phyloP scores from a whole-genome alignment of 2,329 filamentous ascomycete species.

The Hypoxylon sp. region DNA sequence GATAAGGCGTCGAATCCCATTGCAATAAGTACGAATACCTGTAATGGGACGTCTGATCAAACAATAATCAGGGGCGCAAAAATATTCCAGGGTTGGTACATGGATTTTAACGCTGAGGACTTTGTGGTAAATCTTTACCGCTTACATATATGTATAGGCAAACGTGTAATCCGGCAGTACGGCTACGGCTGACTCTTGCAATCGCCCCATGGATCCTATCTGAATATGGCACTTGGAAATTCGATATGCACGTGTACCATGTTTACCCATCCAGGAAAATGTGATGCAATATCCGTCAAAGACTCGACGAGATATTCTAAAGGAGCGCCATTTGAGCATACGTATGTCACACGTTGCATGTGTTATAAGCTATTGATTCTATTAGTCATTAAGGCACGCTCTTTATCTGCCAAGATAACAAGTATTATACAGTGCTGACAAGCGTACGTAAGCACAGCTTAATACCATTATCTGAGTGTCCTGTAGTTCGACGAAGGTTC shows the following conservation, averaged over 20 bases:
- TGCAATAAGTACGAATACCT: constrained; percentile 1
- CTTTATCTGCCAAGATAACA: neutral
- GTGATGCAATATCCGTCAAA: too few species aligned
- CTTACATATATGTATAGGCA: constrained; percentile 19
- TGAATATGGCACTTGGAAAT: neutral
- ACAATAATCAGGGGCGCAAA: neutral
- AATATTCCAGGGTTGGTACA: constrained; percentile 4
- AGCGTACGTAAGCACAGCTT: neutral
- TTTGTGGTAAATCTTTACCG: constrained; percentile 24
- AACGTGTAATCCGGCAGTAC: constrained; percentile 12
- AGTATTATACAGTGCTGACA: neutral
- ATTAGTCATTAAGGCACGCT: neutral
- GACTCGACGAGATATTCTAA: neutral
- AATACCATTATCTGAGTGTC: constrained; percentile 5
- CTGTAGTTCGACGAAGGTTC: neutral
- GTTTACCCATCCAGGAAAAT: neutral
- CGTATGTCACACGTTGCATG: neutral
- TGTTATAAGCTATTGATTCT: too few species aligned
- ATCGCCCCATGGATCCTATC: constrained; percentile 7
- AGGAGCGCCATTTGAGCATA: neutral
- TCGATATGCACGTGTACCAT: neutral
- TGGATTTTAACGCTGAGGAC: constrained; percentile 10
- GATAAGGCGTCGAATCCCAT: constrained; percentile 46
- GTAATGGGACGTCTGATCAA: neutral
- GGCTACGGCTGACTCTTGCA: constrained; percentile 17